Evolutionary conservation across 2,329 filamentous ascomycete species (phyloP).

Genomic region (Colletotrichum chlorophyti): DNA sequence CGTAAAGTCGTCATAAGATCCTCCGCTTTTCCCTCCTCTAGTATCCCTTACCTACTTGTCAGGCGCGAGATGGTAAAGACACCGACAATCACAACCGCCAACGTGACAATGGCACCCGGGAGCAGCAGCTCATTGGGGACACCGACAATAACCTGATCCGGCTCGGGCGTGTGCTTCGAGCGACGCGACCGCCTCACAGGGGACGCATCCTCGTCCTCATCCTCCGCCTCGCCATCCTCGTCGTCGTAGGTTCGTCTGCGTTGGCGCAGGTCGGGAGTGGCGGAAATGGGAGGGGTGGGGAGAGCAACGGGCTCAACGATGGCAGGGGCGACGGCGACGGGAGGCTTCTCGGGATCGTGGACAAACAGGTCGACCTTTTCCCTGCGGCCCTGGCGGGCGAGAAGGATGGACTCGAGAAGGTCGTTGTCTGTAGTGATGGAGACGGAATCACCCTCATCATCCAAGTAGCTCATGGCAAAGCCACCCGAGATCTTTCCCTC

Average conservation of each 20-base stretch:
- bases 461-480: slow-evolving; percentile 93
- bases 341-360: slow-evolving; percentile 90
- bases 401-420: slow-evolving; percentile 84
- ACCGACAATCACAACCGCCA: slow-evolving; percentile 91
- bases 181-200: slow-evolving; percentile 53
- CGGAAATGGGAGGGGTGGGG: slow-evolving; percentile 56
- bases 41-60: slow-evolving; percentile 54
- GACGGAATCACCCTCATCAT: slow-evolving; percentile 95
- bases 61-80: slow-evolving; percentile 88
- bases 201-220: slow-evolving; percentile 60
- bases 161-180: slow-evolving; percentile 48
- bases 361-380: slow-evolving; percentile 99
- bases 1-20: slow-evolving; percentile 43
- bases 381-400: slow-evolving; percentile 77
- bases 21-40: slow-evolving; percentile 22
- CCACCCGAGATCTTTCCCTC: slow-evolving; percentile 82
- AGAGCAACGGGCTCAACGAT: slow-evolving; percentile 46
- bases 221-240: slow-evolving; percentile 65
- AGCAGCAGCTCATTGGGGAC: slow-evolving; percentile 94
- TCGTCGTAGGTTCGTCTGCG: slow-evolving; percentile 55
- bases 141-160: slow-evolving; percentile 84
- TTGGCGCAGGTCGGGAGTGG: slow-evolving; percentile 53
- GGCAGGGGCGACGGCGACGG: slow-evolving; percentile 68
- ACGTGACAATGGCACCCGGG: slow-evolving; percentile 91
- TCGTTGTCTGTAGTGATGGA: slow-evolving; percentile 97